Percentiles rank a stretch among this genome's conserved stretches.
Conservation (phyloP, 345 rosid genomes). For the Brassica juncea region DNA sequence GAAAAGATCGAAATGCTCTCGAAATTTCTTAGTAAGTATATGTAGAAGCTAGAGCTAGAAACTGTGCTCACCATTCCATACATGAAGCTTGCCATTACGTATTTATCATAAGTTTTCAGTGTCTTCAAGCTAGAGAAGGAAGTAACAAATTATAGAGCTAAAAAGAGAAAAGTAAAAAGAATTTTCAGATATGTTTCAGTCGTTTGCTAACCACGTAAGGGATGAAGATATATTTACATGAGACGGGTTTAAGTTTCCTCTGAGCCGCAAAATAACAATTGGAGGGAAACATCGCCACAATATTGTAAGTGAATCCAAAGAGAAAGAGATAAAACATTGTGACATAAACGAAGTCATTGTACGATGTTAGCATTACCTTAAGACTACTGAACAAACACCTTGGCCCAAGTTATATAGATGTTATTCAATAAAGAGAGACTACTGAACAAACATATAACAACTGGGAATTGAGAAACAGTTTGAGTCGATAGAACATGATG, state of each 20-base stretch:
- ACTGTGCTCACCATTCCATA: slow-evolving; percentile 72
- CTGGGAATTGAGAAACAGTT: too few relatives aligned
- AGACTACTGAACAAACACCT: slow-evolving; percentile 10
- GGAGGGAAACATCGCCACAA: background rate
- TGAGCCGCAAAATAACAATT: slow-evolving; percentile 53
- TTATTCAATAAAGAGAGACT: too few relatives aligned
- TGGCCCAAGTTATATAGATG: too few relatives aligned
- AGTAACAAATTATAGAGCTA: slow-evolving; percentile 4
- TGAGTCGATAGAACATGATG: too few relatives aligned
- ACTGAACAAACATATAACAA: too few relatives aligned
- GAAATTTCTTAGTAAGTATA: background rate
- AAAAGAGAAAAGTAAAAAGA: background rate
- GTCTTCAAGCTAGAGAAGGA: slow-evolving; percentile 58
- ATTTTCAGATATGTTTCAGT: background rate
- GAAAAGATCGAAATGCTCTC: background rate
- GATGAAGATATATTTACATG: slow-evolving; percentile 72
- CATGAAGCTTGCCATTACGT: slow-evolving; percentile 91
- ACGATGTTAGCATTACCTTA: slow-evolving; percentile 49
- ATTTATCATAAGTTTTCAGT: slow-evolving; percentile 65
- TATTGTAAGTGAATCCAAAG: background rate
- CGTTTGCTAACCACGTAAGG: slow-evolving; percentile 60
- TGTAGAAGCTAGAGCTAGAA: background rate
- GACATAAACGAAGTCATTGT: background rate
- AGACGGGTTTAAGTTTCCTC: slow-evolving; percentile 62
- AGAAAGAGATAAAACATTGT: background rate